Percentiles rank a stretch among this genome's conserved stretches.
Conservation (phyloP, 345 rosid species). For the Linum tenue region DNA sequence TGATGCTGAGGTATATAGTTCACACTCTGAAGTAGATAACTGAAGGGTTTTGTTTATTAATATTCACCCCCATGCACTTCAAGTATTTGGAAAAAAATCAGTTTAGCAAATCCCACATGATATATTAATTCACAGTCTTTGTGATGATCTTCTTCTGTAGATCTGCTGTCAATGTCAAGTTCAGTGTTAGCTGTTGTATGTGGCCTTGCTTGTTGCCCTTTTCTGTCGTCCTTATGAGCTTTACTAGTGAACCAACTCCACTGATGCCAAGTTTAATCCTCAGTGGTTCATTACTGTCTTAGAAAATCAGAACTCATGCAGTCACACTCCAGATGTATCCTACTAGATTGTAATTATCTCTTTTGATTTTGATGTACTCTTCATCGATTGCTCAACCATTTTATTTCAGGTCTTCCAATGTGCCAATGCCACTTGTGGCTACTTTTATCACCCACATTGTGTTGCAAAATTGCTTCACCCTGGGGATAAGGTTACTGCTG, state of each 20-base stretch:
- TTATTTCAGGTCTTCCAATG: conserved; percentile 65
- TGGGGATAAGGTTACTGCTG: conserved; percentile 46
- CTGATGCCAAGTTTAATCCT: neutral
- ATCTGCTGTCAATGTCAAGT: neutral
- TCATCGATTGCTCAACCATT: neutral
- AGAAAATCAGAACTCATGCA: neutral
- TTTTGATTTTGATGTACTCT: neutral
- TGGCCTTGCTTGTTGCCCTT: neutral
- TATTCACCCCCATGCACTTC: neutral
- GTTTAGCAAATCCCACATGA: neutral
- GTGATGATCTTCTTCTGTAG: neutral
- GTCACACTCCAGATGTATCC: neutral
- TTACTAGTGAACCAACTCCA: neutral
- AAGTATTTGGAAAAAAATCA: neutral
- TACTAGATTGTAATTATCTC: neutral
- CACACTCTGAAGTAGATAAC: neutral
- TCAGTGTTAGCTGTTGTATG: neutral
- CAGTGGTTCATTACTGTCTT: neutral
- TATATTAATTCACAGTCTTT: neutral
- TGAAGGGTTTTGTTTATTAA: neutral
- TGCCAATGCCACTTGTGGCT: conserved; percentile 78
- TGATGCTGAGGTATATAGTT: conserved; percentile 53
- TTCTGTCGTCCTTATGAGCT: neutral
- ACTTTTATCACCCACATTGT: conserved; percentile 80
- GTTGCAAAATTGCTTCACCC: conserved; percentile 45